Base-by-base conservation (phyloP, 2,329 filamentous ascomycete species). In the Hymenotorrendiella dingleyae region DNA sequence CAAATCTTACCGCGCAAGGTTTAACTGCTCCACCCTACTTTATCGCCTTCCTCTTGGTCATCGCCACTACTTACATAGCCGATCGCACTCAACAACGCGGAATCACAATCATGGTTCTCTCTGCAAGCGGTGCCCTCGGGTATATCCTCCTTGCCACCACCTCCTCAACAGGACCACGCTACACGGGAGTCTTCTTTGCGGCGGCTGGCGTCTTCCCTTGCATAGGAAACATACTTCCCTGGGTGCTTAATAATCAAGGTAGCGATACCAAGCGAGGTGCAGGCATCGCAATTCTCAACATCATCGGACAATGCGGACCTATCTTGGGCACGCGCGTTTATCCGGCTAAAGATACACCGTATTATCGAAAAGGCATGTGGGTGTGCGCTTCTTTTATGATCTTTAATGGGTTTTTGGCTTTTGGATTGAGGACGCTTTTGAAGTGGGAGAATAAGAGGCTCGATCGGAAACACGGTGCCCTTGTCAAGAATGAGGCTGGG, bases 11-110 rank as follows among this genome's bases (percentile, higher is more conserved):
- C 45, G 80, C 84, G 0, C 84, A 89, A 62, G 84, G 83, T 1
- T 71, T 89, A 10, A 82, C 81, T 1, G 82, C 83, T 0, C 84
- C 83, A 1, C 82, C 83, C 0, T 87, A 84, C 60, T 77, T 87
- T 53, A 61, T 84, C 11, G 73, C 81, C 1, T 86, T 84, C 12
- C 53, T 84, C 10, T 63, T 79, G 17, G 82, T 78, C 33, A 71
- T 87, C 46, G 54, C 57, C 8, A 76, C 75, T 1, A 79, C 80
- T 4, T 83, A 70, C 59, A 59, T 85, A 26, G 80, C 82, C n/a
- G 83, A 87, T 64, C 70, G 70, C 11, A 70, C 73, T 1, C 73
- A 76, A 48, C 81, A 84, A 58, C 78, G 83, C 30, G 81, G 80
- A 6, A 57, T 77, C 33, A 72, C 77, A 52, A 74, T 86, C 48